Base-by-base conservation (phyloP, 495 filamentous ascomycete genomes). In the Podospora pseudocomata region DNA sequence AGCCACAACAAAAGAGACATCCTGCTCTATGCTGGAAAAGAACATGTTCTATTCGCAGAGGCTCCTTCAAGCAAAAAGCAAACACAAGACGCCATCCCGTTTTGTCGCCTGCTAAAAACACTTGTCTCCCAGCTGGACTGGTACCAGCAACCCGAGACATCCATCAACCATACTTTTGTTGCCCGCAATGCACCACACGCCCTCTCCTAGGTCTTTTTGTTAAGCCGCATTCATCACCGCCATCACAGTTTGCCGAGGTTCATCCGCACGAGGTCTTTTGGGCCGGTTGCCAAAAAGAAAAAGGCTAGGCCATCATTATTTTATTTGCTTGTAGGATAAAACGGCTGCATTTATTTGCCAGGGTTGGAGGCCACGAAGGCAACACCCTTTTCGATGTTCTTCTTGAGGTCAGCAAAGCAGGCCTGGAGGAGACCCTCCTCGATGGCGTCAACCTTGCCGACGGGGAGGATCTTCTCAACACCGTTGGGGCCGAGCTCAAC, bases 401-500 rank as follows among this genome's bases (percentile, higher is more conserved):
- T 92, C 87, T 93, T 93, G 79, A 99, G 86, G 84, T 98, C 95
- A 71, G 74, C 81, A 68, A 97, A 82, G 85, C 86, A 90, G 71
- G 88, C 90, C 77, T 94, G 91, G 70, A 99, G 80, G 72, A 99
- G 88, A 82, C 90, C 88, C 87, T 97, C 82, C 89, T 99, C 95
- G 78, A 90, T 84, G 69, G 87, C 86, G 74, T 89, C 91, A 74
- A 97, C 76, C 79, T 90, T 82, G 79, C 94, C 94, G 74, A 99
- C 85, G 68, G 89, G 85, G 78, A 89, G 83, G 80, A 97, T 94
- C 87, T 93, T 90, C 88, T 97, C 91, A 70, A 92, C 93, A 84
- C 95, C 95, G 82, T 94, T 92, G 73, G 93, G 93, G 82, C 95
- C 95, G 73, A 99, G 90, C 87, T 96, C 92, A 73, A 99, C 92